A percentile compares a stretch with the other conserved stretches of the same genome.
These are phyloP conservation scores for Cercis canadensis DNA, from an alignment of 306 rosid species.

Conservation along the genomic window DNA sequence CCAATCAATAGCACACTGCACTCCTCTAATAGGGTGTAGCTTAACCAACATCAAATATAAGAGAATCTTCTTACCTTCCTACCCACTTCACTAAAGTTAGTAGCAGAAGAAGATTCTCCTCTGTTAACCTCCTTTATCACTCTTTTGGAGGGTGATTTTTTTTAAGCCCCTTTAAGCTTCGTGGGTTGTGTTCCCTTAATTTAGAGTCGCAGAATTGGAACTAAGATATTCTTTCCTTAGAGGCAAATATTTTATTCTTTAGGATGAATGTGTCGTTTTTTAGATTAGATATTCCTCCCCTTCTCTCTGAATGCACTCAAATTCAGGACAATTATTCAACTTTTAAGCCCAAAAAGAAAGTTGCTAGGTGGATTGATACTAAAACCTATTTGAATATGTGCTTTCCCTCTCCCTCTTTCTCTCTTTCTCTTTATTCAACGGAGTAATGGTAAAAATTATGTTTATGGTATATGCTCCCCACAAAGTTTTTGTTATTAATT, in stretches of 20 bases:
- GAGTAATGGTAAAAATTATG: slow-evolving; percentile 48
- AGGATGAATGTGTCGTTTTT: slow-evolving; percentile 68
- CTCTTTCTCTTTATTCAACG: slow-evolving; percentile 48
- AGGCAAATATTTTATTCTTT: slow-evolving; percentile 68
- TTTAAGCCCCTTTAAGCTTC: slow-evolving; percentile 64
- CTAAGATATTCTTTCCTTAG: slow-evolving; percentile 92
- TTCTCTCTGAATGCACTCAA: slow-evolving; percentile 71
- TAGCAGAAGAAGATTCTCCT: slow-evolving; percentile 81
- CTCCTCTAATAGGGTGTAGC: too few species aligned
- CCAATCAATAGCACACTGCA: too few species aligned
- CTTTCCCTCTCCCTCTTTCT: slow-evolving; percentile 47
- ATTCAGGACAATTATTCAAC: slow-evolving; percentile 73
- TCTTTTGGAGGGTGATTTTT: slow-evolving; percentile 50
- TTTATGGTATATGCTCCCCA: slow-evolving; percentile 67
- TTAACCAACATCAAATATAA: too few species aligned
- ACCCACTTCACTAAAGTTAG: slow-evolving; percentile 92
- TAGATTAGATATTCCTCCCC: slow-evolving; percentile 74
- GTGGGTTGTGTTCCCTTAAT: slow-evolving; percentile 81
- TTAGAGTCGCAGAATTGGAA: slow-evolving; percentile 92
- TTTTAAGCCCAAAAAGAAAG: slow-evolving; percentile 71
- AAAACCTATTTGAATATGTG: slow-evolving; percentile 88
- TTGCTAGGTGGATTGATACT: slow-evolving; percentile 79
- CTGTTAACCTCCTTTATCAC: slow-evolving; percentile 63
- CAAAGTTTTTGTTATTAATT: slow-evolving; percentile 40
- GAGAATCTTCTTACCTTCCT: slow-evolving; percentile 98